These are phyloP conservation scores for Tylopilus felleus DNA, from an alignment of 768 basidiomycete species.

Conservation along the genomic window DNA sequence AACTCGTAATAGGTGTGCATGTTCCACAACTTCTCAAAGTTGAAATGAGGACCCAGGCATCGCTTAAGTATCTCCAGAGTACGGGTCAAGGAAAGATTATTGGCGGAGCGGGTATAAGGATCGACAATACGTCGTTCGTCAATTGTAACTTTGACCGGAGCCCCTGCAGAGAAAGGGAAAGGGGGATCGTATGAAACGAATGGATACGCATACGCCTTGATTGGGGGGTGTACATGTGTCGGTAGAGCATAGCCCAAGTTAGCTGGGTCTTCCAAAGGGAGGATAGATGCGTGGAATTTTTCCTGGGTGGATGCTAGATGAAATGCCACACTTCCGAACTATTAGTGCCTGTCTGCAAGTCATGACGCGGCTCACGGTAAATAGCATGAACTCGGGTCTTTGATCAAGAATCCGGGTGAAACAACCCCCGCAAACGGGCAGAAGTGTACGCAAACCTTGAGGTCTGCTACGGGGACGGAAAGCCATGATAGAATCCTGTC, in stretches of 20 bases:
- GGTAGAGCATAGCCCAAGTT: constrained; percentile 21
- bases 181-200: constrained; percentile 34
- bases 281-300: constrained; percentile 29
- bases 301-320: constrained; percentile 39
- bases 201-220: constrained; percentile 36
- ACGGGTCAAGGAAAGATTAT: constrained; percentile 36
- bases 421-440: too few species aligned
- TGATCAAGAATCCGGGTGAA: too few species aligned
- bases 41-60: constrained; percentile 41
- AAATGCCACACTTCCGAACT: constrained; percentile 29
- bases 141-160: constrained; percentile 28
- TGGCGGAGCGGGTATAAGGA: constrained; percentile 34
- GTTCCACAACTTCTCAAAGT: constrained; percentile 46
- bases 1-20: constrained; percentile 46
- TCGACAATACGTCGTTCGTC: constrained; percentile 24
- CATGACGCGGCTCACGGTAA: constrained; percentile 26
- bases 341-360: neutral
- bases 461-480: neutral
- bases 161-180: constrained; percentile 34
- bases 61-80: constrained; percentile 36
- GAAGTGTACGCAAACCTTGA: too few species aligned
- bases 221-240: constrained; percentile 26
- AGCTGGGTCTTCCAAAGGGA: constrained; percentile 17
- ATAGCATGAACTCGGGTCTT: constrained; percentile 10
- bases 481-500: constrained; percentile 11